Evolutionary conservation across 2,329 filamentous ascomycete genomes (phyloP).

Genomic region (Rutstroemia sp.): DNA sequence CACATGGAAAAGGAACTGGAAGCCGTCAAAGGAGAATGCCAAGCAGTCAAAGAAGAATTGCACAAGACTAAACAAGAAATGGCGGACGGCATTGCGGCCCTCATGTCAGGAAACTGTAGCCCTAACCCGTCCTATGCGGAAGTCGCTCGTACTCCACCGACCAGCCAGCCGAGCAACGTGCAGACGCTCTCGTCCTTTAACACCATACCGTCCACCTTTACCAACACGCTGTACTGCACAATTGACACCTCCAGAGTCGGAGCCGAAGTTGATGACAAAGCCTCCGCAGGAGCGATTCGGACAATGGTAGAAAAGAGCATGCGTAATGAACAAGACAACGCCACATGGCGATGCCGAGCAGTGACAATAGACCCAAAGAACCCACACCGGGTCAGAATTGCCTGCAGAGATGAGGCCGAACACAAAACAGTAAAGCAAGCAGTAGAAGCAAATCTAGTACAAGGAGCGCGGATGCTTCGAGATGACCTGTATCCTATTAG

Average conservation of each 20-base stretch:
- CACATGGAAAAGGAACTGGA: not conserved
- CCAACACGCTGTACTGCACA: too few relatives aligned
- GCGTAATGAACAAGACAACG: conserved; percentile 8
- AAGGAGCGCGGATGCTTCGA: conserved; percentile 16
- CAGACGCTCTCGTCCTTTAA: too few relatives aligned
- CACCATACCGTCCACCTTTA: too few relatives aligned
- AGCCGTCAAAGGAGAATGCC: not conserved
- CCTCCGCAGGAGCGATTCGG: conserved; percentile 10
- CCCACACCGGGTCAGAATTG: conserved; percentile 13
- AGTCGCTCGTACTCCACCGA: conserved; percentile 13
- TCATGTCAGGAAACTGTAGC: conserved; percentile 4
- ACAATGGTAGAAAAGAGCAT: conserved; percentile 11
- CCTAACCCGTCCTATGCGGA: conserved; percentile 11
- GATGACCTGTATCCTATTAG: conserved; percentile 24
- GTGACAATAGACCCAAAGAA: conserved; percentile 15
- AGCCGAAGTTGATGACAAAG: conserved; percentile 9
- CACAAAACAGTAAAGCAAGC: conserved; percentile 17
- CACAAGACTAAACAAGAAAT: conserved; percentile 5
- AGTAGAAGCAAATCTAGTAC: conserved; percentile 12
- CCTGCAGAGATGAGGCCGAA: conserved; percentile 20
- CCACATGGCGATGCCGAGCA: conserved; percentile 13
- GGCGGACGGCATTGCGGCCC: conserved; percentile 4
- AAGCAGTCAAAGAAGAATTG: conserved; percentile 6
- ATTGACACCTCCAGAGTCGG: too few relatives aligned
- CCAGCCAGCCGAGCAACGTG: not conserved